These are phyloP conservation scores for Coemansia sp. DNA, from an alignment of 192 early-diverging fungal genomes.

Conservation along the genomic window DNA sequence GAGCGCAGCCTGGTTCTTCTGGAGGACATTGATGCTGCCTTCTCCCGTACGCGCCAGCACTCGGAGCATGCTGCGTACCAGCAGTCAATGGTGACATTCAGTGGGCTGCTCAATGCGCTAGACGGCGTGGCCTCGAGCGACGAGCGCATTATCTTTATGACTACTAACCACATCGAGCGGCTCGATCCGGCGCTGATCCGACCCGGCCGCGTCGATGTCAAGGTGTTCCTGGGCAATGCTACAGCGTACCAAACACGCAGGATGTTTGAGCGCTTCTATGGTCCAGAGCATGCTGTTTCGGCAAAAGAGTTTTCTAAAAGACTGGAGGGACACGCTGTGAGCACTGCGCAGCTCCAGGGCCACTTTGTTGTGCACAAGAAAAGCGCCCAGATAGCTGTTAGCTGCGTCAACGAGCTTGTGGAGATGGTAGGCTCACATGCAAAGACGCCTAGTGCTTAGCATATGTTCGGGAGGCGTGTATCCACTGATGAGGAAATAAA, in stretches of 20 bases:
- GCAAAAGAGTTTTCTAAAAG: slow-evolving; percentile 71
- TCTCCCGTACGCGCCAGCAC: slow-evolving; percentile 62
- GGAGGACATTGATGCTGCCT: slow-evolving; percentile 86
- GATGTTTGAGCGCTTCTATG: slow-evolving; percentile 85
- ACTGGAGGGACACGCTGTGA: slow-evolving; percentile 59
- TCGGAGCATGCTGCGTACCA: slow-evolving; percentile 67
- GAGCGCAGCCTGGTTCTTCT: slow-evolving; percentile 78
- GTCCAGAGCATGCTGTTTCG: slow-evolving; percentile 52
- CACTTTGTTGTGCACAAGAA: slow-evolving; percentile 93
- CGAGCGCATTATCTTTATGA: slow-evolving; percentile 89
- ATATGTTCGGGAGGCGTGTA: too few species aligned
- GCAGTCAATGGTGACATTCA: slow-evolving; percentile 83
- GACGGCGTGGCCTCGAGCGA: slow-evolving; percentile 87
- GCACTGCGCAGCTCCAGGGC: slow-evolving; percentile 90
- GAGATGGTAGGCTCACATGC: background rate
- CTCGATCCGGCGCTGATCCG: slow-evolving; percentile 79
- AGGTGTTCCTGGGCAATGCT: slow-evolving; percentile 75
- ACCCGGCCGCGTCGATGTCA: slow-evolving; percentile 78
- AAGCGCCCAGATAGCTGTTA: slow-evolving; percentile 68
- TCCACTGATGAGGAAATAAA: too few species aligned
- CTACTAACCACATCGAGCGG: slow-evolving; percentile 80
- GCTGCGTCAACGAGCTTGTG: slow-evolving; percentile 10
- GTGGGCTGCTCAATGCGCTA: slow-evolving; percentile 83
- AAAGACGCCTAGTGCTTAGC: background rate
- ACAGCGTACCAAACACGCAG: slow-evolving; percentile 63